These are phyloP conservation scores for Isabelozyma gotoi DNA, from an alignment of 805 yeast genomes.

Conservation along the genomic window DNA sequence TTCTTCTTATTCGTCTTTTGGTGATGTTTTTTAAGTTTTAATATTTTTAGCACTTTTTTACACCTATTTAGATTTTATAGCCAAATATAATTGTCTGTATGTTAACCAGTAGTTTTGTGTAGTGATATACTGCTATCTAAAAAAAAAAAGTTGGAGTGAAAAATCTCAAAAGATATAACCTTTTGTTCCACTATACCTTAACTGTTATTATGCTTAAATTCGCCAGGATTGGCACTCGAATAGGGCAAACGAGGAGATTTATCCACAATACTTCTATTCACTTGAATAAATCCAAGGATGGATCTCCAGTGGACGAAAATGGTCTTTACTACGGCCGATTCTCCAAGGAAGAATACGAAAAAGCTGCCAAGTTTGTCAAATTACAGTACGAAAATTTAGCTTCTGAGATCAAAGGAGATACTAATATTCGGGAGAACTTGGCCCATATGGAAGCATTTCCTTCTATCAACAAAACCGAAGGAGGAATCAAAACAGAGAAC, in stretches of 20 bases:
- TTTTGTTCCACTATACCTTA: neutral
- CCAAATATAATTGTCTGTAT: no score
- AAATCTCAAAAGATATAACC: neutral
- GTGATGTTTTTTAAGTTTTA: neutral
- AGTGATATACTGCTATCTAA: neutral
- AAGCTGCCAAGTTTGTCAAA: slow-evolving; percentile 33
- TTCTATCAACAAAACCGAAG: slow-evolving; percentile 10
- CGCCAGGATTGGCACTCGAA: neutral
- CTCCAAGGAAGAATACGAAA: slow-evolving; percentile 37
- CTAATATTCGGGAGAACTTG: slow-evolving; percentile 34
- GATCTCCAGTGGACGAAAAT: slow-evolving; percentile 14
- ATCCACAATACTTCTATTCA: neutral
- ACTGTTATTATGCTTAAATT: neutral
- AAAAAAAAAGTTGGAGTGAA: neutral
- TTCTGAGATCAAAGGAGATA: slow-evolving; percentile 35
- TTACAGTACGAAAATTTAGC: slow-evolving; percentile 32
- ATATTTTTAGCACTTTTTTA: neutral
- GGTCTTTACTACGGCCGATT: slow-evolving; percentile 34
- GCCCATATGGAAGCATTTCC: slow-evolving; percentile 40
- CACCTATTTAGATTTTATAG: neutral
- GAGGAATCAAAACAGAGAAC: slow-evolving; percentile 15
- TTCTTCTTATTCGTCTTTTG: neutral
- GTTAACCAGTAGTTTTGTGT: no score
- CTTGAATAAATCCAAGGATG: neutral
- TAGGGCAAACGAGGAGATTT: neutral